A percentile compares a stretch with the other conserved stretches of the same genome.
Conservation (phyloP, 1,284 basidiomycete genomes). For the Microbotryomycetes sp. region DNA sequence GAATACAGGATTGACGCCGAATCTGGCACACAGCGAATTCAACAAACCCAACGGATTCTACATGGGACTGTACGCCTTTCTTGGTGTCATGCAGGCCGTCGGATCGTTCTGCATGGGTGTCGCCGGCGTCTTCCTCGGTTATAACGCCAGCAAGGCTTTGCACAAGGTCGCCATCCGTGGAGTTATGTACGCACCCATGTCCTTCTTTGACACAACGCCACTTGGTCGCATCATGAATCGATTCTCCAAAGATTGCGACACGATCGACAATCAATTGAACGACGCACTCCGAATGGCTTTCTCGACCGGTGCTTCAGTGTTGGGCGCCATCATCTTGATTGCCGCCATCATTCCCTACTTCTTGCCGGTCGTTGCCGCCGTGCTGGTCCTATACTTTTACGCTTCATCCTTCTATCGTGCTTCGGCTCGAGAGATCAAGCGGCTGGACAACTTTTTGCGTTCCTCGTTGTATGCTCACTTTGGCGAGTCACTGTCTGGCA, state of each 20-base stretch:
- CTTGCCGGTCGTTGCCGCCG: constrained; percentile 53
- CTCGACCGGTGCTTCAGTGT: constrained; percentile 57
- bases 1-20: constrained; percentile 44
- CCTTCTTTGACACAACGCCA: constrained; percentile 78
- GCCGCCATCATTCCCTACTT: constrained; percentile 63
- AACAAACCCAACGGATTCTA: constrained; percentile 50
- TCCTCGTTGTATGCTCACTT: constrained; percentile 78
- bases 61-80: constrained; percentile 62
- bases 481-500: constrained; percentile 76
- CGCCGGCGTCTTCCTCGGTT: constrained; percentile 29
- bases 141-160: constrained; percentile 29
- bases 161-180: constrained; percentile 54
- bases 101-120: constrained; percentile 57
- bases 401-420: constrained; percentile 74
- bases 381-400: constrained; percentile 48
- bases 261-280: constrained; percentile 65
- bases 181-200: constrained; percentile 61
- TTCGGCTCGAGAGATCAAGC: constrained; percentile 81
- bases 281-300: constrained; percentile 72
- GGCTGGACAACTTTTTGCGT: constrained; percentile 57
- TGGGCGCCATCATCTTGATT: constrained; percentile 63
- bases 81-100: constrained; percentile 53
- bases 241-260: constrained; percentile 63
- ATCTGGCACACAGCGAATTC: constrained; percentile 12
- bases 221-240: constrained; percentile 80